Base-by-base conservation (phyloP, 1,284 basidiomycete species). In the Phylloporus sp. region DNA sequence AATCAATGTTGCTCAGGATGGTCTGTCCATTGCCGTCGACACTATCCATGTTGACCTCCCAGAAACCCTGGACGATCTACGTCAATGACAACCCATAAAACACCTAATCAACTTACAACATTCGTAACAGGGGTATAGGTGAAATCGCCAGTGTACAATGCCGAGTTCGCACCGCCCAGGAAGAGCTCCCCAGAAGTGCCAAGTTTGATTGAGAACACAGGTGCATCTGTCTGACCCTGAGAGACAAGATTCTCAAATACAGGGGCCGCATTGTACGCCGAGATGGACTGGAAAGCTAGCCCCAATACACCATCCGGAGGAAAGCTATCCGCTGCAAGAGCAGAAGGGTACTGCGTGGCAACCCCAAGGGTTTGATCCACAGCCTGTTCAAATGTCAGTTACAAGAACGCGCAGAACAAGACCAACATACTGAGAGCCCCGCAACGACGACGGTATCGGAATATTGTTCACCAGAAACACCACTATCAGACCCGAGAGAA, bases 401-500 rank as follows among this genome's bases (percentile, higher is more conserved):
- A 41, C 29, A 17, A 27, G 17, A 35, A 56, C 19, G 32, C 5
- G 8, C 5, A 1, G 20, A 56, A 35, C 17, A 35, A 27, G 17
- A 65, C 43, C 19, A 17, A 20, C 67, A 17, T 65, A 81, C 81
- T 1, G 57, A 69, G 27, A 77, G 63, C 5, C 77, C 76, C 5
- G 72, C 75, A 41, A 83, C 72, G 45, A 72, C 64, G 1, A 89
- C 83, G 7, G 78, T 82, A 72, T 92, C 90, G 4, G 77, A 79
- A 77, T 85, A 90, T 66, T 86, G 81, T 39, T 80, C 77, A 27
- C 89, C 90, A 12, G 75, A 74, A 8, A 86, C 86, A 29, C 80
- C 81, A 14, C 85, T 86, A 20, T 86, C 87, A 73, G 89, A 88
- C 17, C 84, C 88, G 74, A 88, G 91, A 4, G 73, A 25, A 66